These are phyloP conservation scores for Tricholoma saponaceum DNA, from an alignment of 768 basidiomycete species.

Conservation along the genomic window DNA sequence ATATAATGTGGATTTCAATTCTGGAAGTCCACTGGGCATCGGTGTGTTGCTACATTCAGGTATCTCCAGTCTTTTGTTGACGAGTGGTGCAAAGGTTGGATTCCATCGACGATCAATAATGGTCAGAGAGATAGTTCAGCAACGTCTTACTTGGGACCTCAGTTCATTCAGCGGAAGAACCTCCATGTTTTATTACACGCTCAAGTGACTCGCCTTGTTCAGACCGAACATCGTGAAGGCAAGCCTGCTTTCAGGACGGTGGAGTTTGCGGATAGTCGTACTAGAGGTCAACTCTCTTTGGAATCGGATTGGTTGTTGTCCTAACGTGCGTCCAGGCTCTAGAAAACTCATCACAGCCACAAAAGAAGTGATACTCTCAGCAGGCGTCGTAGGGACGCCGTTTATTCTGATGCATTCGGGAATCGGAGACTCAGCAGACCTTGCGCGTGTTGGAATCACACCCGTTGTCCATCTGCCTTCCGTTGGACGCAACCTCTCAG, in stretches of 20 bases:
- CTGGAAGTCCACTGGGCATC: conserved; percentile 27
- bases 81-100: conserved; percentile 12
- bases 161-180: conserved; percentile 1
- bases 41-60: conserved; percentile 13
- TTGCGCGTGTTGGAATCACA: conserved; percentile 16
- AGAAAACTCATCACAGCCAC: conserved; percentile 11
- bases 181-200: conserved; percentile 3
- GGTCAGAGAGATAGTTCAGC: conserved; percentile 7
- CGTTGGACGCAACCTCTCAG: conserved; percentile 26
- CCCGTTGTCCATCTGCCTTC: conserved; percentile 21
- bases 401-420: conserved; percentile 19
- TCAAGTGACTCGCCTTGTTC: neutral
- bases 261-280: neutral
- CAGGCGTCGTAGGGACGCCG: conserved; percentile 22
- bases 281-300: neutral
- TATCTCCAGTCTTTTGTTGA: neutral
- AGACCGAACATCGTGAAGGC: neutral
- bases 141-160: conserved; percentile 6
- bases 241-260: neutral
- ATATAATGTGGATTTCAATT: conserved; percentile 23
- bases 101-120: conserved; percentile 17
- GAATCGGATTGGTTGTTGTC: neutral
- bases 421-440: conserved; percentile 13
- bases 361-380: conserved; percentile 26
- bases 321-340: neutral